A percentile compares a stretch with the other conserved stretches of the same genome.
Evolutionary conservation across 495 filamentous ascomycete species (phyloP).

Genomic region (Daldinia childiae): DNA sequence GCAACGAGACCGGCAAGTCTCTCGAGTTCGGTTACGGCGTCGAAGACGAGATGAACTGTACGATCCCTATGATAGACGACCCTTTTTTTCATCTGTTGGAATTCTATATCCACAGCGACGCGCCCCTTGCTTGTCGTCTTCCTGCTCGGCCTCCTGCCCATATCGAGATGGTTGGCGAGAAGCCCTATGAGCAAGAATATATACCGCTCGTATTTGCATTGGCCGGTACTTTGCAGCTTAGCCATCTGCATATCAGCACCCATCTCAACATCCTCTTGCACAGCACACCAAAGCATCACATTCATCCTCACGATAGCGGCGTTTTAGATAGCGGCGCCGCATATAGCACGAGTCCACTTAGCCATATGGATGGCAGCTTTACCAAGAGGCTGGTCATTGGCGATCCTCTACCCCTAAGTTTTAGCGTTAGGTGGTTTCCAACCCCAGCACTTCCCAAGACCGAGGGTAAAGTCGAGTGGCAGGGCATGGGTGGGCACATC

Average conservation of each 20-base stretch:
- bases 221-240: slow-evolving; percentile 85
- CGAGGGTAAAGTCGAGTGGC: slow-evolving; percentile 64
- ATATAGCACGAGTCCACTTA: slow-evolving; percentile 81
- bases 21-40: slow-evolving; percentile 87
- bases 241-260: slow-evolving; percentile 90
- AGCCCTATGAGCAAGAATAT: slow-evolving; percentile 58
- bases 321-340: slow-evolving; percentile 85
- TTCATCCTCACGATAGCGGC: slow-evolving; percentile 67
- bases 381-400: slow-evolving; percentile 80
- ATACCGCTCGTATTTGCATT: slow-evolving; percentile 82
- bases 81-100: slow-evolving; percentile 96
- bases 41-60: slow-evolving; percentile 89
- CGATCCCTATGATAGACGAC: slow-evolving; percentile 83
- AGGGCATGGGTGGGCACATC: slow-evolving; percentile 72
- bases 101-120: slow-evolving; percentile 98
- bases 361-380: slow-evolving; percentile 60
- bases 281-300: slow-evolving; percentile 68
- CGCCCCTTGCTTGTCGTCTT: slow-evolving; percentile 89
- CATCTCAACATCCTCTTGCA: slow-evolving; percentile 88
- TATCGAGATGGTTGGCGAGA: slow-evolving; percentile 56
- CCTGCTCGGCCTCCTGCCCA: slow-evolving; percentile 75
- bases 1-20: slow-evolving; percentile 86
- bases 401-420: slow-evolving; percentile 80
- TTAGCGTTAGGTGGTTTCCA: slow-evolving; percentile 88
- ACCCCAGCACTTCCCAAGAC: slow-evolving; percentile 70